Evolutionary conservation across 768 basidiomycete species (phyloP).

Genomic region (Cyathus striatus): DNA sequence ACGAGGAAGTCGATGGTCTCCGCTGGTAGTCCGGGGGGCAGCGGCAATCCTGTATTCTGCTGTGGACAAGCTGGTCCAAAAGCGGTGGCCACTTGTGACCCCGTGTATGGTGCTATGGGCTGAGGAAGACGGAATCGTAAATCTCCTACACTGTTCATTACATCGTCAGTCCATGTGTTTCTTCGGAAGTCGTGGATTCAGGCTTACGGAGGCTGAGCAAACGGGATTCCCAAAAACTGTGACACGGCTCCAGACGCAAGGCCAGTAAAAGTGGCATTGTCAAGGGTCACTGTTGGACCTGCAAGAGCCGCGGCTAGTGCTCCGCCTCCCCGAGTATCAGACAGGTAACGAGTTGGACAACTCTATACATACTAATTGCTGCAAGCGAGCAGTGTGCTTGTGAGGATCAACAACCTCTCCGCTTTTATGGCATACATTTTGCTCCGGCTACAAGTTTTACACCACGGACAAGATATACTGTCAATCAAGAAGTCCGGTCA

Average conservation of each 20-base stretch:
- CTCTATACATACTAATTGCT: too few species aligned
- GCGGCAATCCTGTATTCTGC: slow-evolving; percentile 26
- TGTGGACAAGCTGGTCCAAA: slow-evolving; percentile 48
- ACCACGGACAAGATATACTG: too few species aligned
- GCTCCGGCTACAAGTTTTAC: too few species aligned
- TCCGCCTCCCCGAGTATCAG: neutral
- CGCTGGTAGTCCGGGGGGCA: slow-evolving; percentile 19
- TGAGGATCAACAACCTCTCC: too few species aligned
- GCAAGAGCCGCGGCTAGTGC: slow-evolving; percentile 1
- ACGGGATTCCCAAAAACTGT: slow-evolving; percentile 46
- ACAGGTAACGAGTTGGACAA: too few species aligned
- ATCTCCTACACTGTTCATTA: slow-evolving; percentile 28
- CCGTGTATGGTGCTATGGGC: slow-evolving; percentile 29
- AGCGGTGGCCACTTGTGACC: slow-evolving; percentile 26
- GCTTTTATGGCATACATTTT: too few species aligned
- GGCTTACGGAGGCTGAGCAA: slow-evolving; percentile 44
- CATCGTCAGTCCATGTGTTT: too few species aligned
- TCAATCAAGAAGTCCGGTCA: too few species aligned
- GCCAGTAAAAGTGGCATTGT: slow-evolving; percentile 39
- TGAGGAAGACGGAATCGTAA: slow-evolving; percentile 40
- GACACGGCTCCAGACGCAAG: slow-evolving; percentile 22
- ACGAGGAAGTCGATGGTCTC: slow-evolving; percentile 22
- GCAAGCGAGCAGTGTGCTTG: too few species aligned
- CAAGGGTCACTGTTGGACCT: slow-evolving; percentile 31
- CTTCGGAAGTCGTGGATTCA: too few species aligned